Percentiles rank a stretch among this genome's conserved stretches.
Conservation (phyloP, 805 yeast genomes). For the Pichia cabralensis region DNA sequence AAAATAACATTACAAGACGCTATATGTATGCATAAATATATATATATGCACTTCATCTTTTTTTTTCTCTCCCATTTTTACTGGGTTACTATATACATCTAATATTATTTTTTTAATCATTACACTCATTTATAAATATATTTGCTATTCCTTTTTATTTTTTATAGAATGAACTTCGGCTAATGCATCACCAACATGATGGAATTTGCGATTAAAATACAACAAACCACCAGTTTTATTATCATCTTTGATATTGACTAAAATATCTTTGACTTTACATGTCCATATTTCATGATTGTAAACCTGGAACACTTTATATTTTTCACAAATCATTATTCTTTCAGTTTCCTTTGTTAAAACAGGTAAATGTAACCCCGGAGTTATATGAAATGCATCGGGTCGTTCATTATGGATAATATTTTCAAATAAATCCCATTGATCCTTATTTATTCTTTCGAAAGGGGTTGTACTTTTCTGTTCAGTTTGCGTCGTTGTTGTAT, state of each 20-base stretch:
- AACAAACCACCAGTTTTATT: conserved; percentile 51
- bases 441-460: conserved; percentile 32
- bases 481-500: conserved; percentile 10
- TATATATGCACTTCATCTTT: background rate
- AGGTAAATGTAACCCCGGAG: conserved; percentile 35
- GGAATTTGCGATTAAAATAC: conserved; percentile 55
- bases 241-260: conserved; percentile 23
- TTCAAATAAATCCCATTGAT: conserved; percentile 29
- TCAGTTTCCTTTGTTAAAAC: conserved; percentile 44
- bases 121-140: too few species aligned
- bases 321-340: conserved; percentile 52
- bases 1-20: too few species aligned
- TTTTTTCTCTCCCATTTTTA: too few species aligned
- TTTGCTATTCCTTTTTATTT: background rate
- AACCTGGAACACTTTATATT: conserved; percentile 41
- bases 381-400: conserved; percentile 11
- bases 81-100: too few species aligned
- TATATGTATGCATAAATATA: background rate
- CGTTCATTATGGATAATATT: conserved; percentile 9
- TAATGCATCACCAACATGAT: conserved; percentile 26
- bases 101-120: too few species aligned
- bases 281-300: conserved; percentile 91
- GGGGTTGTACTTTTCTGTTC: conserved; percentile 36
- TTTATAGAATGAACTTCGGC: conserved; percentile 5
- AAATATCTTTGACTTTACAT: conserved; percentile 58